Conservation (phyloP, 1,284 basidiomycete genomes). For the Malassezia sp. region DNA sequence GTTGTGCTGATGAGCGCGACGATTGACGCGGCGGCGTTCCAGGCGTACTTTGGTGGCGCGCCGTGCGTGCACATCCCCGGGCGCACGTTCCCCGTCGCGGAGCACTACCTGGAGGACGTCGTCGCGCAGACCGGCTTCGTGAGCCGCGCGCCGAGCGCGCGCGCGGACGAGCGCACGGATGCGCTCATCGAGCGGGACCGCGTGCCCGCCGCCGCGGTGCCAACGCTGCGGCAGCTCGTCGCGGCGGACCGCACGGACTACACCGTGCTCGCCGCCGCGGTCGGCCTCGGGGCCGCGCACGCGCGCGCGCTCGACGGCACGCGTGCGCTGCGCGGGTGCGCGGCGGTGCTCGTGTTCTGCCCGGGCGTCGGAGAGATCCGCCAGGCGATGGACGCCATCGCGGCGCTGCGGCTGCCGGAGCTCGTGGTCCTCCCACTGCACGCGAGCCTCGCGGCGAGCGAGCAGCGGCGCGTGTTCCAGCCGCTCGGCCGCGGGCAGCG, state of each 20-base stretch:
- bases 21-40: slow-evolving; percentile 26
- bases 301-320: slow-evolving; percentile 53
- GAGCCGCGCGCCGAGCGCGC: slow-evolving; percentile 46
- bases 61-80: slow-evolving; percentile 76
- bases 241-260: slow-evolving; percentile 64
- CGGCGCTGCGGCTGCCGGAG: slow-evolving; percentile 44
- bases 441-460: slow-evolving; percentile 72
- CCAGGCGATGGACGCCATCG: slow-evolving; percentile 64
- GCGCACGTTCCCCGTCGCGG: slow-evolving; percentile 38
- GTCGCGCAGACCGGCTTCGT: slow-evolving; percentile 19
- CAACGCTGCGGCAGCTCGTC: slow-evolving; percentile 57
- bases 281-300: slow-evolving; percentile 52
- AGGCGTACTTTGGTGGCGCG: slow-evolving; percentile 51
- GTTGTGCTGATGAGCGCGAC: slow-evolving; percentile 53
- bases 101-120: slow-evolving; percentile 43
- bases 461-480: slow-evolving; percentile 68
- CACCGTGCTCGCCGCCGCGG: slow-evolving; percentile 59
- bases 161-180: slow-evolving; percentile 47
- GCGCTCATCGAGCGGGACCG: slow-evolving; percentile 25
- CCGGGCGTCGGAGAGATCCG: slow-evolving; percentile 54
- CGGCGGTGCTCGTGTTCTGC: slow-evolving; percentile 69
- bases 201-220: slow-evolving; percentile 51
- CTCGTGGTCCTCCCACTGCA: slow-evolving; percentile 70
- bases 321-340: slow-evolving; percentile 25
- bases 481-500: slow-evolving; percentile 53